phyloP scores from a whole-genome alignment of 345 rosid genomes.

The Conringia planisiliqua region DNA sequence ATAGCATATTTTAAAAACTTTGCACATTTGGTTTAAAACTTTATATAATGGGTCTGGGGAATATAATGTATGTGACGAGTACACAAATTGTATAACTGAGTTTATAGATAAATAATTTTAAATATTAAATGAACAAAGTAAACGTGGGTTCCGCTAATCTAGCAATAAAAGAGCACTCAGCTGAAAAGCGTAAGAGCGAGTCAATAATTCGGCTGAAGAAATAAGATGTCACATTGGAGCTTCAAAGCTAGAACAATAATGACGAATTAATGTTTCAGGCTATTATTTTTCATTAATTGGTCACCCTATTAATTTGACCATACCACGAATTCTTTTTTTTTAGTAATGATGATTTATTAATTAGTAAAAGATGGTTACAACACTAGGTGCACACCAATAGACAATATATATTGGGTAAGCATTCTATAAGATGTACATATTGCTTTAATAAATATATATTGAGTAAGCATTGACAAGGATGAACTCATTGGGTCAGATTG shows the following conservation, averaged over 20 bases:
- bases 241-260: not conserved
- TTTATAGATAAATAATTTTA: not conserved
- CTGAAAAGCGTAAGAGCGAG: slow-evolving; percentile 1
- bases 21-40: too few relatives aligned
- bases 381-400: too few relatives aligned
- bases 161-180: slow-evolving; percentile 14
- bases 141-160: slow-evolving; percentile 34
- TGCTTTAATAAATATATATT: too few relatives aligned
- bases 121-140: not conserved
- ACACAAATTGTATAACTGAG: not conserved
- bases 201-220: slow-evolving; percentile 10
- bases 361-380: too few relatives aligned
- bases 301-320: not conserved
- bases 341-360: too few relatives aligned
- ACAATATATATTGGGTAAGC: too few relatives aligned
- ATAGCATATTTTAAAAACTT: too few relatives aligned
- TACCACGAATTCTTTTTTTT: not conserved
- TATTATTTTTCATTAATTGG: not conserved
- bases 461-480: too few relatives aligned
- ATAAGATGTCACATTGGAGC: not conserved
- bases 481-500: too few relatives aligned
- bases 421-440: too few relatives aligned
- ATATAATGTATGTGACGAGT: not conserved
- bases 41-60: too few relatives aligned
- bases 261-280: not conserved